Conservation (phyloP, 768 basidiomycete species). For the Leccinum arenicola region DNA sequence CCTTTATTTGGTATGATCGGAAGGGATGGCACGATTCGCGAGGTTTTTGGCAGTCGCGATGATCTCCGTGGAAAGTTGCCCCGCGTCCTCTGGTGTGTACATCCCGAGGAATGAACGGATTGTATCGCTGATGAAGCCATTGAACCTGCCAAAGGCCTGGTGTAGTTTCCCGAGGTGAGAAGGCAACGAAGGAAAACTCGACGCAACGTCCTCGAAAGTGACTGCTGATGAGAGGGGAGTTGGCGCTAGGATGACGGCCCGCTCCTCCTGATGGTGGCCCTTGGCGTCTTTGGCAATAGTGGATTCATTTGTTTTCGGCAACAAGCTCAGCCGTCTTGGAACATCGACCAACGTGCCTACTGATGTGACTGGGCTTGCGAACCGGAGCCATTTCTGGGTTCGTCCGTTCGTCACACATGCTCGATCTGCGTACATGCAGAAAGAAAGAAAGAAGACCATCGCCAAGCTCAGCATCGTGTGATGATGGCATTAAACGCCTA, state of each 20-base stretch:
- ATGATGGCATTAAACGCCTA: too few species aligned
- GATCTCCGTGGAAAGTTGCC: conserved; percentile 59
- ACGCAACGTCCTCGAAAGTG: conserved; percentile 1
- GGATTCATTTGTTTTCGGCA: conserved; percentile 30
- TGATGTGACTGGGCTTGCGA: too few species aligned
- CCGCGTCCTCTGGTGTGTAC: conserved; percentile 41
- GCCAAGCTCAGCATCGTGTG: too few species aligned
- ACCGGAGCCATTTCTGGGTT: too few species aligned
- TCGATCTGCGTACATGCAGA: too few species aligned
- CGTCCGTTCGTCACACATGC: too few species aligned
- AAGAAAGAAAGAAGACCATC: too few species aligned
- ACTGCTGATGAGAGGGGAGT: neutral
- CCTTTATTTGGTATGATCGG: conserved; percentile 43
- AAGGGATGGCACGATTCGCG: conserved; percentile 42
- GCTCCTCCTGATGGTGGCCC: conserved; percentile 14
- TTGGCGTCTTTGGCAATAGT: conserved; percentile 38
- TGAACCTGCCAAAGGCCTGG: conserved; percentile 51
- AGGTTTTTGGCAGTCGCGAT: conserved; percentile 61
- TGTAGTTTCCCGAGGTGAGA: conserved; percentile 49
- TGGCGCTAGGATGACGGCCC: conserved; percentile 2
- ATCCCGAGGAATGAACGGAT: conserved; percentile 43
- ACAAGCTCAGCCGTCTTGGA: too few species aligned
- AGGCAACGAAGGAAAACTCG: conserved; percentile 11
- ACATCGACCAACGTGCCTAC: too few species aligned
- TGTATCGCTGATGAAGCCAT: conserved; percentile 38